phyloP scores from a whole-genome alignment of 352 stramenopile genomes.

The Paralagenidium karlingii region DNA sequence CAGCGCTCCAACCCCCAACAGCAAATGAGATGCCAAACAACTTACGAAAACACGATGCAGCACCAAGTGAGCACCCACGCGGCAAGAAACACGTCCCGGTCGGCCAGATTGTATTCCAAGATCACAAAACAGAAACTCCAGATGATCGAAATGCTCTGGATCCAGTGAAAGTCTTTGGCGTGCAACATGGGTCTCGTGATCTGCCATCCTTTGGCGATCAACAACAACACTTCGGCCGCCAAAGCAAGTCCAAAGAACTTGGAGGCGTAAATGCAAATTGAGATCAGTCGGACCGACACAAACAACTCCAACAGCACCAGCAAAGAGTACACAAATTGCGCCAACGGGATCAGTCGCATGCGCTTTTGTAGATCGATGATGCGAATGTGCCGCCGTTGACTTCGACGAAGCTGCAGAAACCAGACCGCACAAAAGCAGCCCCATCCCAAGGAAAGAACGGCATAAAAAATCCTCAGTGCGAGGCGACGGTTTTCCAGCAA shows the following conservation, averaged over 20 bases:
- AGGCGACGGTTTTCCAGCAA: not conserved
- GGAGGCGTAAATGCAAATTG: slow-evolving; percentile 21
- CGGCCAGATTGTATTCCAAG: slow-evolving; percentile 24
- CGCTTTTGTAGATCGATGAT: slow-evolving; percentile 34
- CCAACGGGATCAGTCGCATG: slow-evolving; percentile 36
- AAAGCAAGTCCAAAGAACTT: slow-evolving; percentile 30
- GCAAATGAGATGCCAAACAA: too few relatives aligned
- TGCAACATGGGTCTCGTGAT: slow-evolving; percentile 37
- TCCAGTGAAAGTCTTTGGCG: slow-evolving; percentile 31
- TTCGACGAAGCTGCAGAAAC: too few relatives aligned
- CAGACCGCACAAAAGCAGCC: slow-evolving; percentile 20
- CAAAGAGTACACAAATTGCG: slow-evolving; percentile 14
- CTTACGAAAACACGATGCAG: slow-evolving; percentile 42
- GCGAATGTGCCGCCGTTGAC: too few relatives aligned
- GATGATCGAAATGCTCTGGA: slow-evolving; percentile 33
- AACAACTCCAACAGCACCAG: slow-evolving; percentile 18
- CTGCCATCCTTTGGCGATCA: slow-evolving; percentile 60
- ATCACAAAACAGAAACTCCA: slow-evolving; percentile 31
- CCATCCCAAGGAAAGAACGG: slow-evolving; percentile 19
- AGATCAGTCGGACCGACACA: slow-evolving; percentile 9
- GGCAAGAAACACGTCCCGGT: slow-evolving; percentile 28
- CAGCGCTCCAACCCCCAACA: too few relatives aligned
- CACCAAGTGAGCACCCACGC: slow-evolving; percentile 42
- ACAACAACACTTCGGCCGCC: slow-evolving; percentile 28
- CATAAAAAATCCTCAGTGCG: slow-evolving; percentile 19